Evolutionary conservation across 768 basidiomycete genomes (phyloP), one percentile per base, ranked within the genome.

Genomic region (Antrodiella citrinella): DNA sequence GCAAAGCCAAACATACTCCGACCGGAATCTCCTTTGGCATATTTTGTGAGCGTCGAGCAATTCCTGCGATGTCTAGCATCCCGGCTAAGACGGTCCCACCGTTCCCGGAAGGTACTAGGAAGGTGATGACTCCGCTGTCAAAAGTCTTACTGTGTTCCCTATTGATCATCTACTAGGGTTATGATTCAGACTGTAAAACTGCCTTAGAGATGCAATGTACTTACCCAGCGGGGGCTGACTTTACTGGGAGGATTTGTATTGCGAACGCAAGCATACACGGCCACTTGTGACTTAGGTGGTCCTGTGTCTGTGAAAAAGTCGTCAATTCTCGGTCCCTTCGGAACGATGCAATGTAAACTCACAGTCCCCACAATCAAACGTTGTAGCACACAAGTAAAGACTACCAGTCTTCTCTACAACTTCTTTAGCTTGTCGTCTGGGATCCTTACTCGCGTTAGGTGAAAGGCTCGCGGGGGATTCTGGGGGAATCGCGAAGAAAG

Each of bases 341-440:
- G n/a, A n/a, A n/a, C n/a, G n/a, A n/a, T n/a, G n/a, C 49, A 20
- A 48, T 21, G 23, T n/a, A 39, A 22, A 54, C 77, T 54, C 62
- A 86, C 85, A 82, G 52, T 82, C 74, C 44, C 72, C 74, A 44
- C 82, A 80, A 51, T 86, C 75, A n/a, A 83, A 62, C 52, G 72
- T 78, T 45, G 70, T 75, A 19, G 73, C 70, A 9, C 74, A 69
- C 4, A 88, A 62, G 55, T 75, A 78, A 9, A 79, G 62, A 45
- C 66, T 49, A 62, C 69, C 66, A 1, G 51, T 49, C 50, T 54
- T 62, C 49, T 20, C 50, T 26, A 41, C 62, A 26, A 42, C 51
- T 11, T 53, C 47, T 11, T 57, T 54, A 57, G 39, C 57, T 59
- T 49, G 60, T 57, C 52, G 50, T 58, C 19, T 65, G 53, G 39